Percentiles rank a stretch among this genome's conserved stretches.
These are phyloP conservation scores for Pythium insidiosum DNA, from an alignment of 352 stramenopile genomes.

Conservation along the genomic window DNA sequence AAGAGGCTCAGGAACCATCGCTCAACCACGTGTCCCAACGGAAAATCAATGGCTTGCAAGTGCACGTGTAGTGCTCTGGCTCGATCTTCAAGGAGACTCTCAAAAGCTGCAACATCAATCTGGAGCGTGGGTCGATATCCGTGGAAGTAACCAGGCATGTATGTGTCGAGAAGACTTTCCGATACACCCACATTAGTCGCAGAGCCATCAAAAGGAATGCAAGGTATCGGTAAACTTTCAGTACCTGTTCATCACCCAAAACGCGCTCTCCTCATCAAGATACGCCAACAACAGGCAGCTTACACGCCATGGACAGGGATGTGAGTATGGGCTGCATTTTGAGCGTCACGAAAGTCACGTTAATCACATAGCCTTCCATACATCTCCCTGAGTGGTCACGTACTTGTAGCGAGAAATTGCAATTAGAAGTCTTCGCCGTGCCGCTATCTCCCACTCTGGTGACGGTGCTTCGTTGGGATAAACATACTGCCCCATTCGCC, in stretches of 20 bases:
- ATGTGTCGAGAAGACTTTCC: conserved; percentile 47
- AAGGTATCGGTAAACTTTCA: too few relatives aligned
- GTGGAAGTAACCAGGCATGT: conserved; percentile 74
- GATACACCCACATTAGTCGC: not conserved
- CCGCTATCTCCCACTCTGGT: conserved; percentile 46
- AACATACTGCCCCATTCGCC: conserved; percentile 50
- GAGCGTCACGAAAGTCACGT: too few relatives aligned
- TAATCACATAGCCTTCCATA: too few relatives aligned
- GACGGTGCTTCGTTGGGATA: conserved; percentile 55
- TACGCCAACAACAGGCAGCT: conserved; percentile 63
- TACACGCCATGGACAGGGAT: conserved; percentile 66
- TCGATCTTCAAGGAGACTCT: conserved; percentile 37
- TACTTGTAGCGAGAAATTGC: conserved; percentile 69
- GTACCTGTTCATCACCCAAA: conserved; percentile 81
- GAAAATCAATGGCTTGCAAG: conserved; percentile 37
- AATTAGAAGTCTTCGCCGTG: conserved; percentile 54
- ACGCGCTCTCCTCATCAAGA: conserved; percentile 68
- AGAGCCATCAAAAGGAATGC: not conserved
- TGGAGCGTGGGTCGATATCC: conserved; percentile 63
- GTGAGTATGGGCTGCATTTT: conserved; percentile 53
- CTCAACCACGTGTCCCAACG: conserved; percentile 47
- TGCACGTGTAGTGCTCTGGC: conserved; percentile 44
- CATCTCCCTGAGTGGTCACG: too few relatives aligned
- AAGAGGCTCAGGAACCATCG: conserved; percentile 75
- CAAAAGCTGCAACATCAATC: conserved; percentile 56